These are phyloP conservation scores for Wakefieldia striispora DNA, from an alignment of 768 basidiomycete species.

Conservation along the genomic window DNA sequence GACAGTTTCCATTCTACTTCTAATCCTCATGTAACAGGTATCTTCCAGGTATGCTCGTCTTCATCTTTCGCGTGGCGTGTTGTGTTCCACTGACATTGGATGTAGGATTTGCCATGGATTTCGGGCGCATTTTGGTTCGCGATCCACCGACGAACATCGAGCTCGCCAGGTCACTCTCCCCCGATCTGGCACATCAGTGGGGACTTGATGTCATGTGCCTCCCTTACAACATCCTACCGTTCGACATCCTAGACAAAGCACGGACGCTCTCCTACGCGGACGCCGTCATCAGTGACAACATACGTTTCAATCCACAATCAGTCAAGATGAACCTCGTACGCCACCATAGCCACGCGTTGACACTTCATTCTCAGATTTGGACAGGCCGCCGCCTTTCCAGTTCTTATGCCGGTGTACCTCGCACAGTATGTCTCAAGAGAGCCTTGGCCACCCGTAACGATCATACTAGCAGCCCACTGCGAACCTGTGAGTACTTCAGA, in stretches of 20 bases:
- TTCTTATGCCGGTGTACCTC: conserved; percentile 64
- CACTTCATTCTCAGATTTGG: conserved; percentile 4
- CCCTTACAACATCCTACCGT: conserved; percentile 55
- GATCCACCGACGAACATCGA: conserved; percentile 22
- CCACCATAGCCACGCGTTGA: conserved; percentile 2
- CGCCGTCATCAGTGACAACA: conserved; percentile 35
- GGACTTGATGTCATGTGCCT: conserved; percentile 52
- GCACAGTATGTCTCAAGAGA: conserved; percentile 42
- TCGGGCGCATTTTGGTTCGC: conserved; percentile 44
- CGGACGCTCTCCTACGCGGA: conserved; percentile 35
- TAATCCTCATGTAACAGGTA: conserved; percentile 25
- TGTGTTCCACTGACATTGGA: neutral
- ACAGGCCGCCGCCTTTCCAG: conserved; percentile 59
- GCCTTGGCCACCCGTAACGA: conserved; percentile 29
- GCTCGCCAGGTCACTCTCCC: conserved; percentile 46
- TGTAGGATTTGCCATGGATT: conserved; percentile 24
- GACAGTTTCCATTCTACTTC: neutral
- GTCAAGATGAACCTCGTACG: conserved; percentile 47
- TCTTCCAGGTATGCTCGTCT: conserved; percentile 24
- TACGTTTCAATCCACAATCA: conserved; percentile 43
- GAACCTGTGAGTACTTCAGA: conserved; percentile 20
- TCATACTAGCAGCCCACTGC: conserved; percentile 28
- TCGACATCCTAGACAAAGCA: conserved; percentile 42
- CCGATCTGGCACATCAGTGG: conserved; percentile 46
- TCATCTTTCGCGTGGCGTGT: neutral